Base-by-base conservation (phyloP, 768 basidiomycete genomes). In the Gloeostereum incarnatum region DNA sequence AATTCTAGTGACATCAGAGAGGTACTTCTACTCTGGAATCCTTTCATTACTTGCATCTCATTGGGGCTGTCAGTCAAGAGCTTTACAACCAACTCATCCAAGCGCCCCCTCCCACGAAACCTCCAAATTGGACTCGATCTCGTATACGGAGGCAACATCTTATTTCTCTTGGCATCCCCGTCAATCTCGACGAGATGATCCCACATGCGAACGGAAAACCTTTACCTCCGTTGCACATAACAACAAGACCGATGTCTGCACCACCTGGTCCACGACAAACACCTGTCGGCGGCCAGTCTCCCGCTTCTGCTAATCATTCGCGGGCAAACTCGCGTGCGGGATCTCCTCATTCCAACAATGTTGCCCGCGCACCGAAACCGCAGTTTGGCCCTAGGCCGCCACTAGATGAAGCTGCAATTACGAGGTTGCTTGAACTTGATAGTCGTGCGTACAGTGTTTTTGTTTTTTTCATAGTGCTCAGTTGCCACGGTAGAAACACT, bases 121-220 rank as follows among this genome's bases (percentile, higher is more conserved):
- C 87, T n/a, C 80, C 90, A 38, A 93, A 88, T 49, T 97, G 93
- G 93, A 92, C 80, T 36, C 81, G 90, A 33, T 94, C 91, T 40
- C 76, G 86, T 31, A 91, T 90, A 54, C 76, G 93, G 40, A 68
- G 91, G 34, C 89, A 91, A 52, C 89, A 96, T 51, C 68, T 97
- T 34, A 94, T 94, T 43, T 62, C 88, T 9, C 75, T 97, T 18
- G 93, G 93, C 17, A 81, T 97, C 32, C 93, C 93, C 3, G 87
- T 97, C 37, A 97, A 97, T 53, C 68, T 97, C 5, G 93, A 97
- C 54, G 93, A 97, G 62, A 79, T 94, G 6, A 63, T 88, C 27
- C 84, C 86, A 2, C 75, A 71, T 33, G 65, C 71, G 6, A 73
- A 65, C 42, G 70, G 72, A 31, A 81, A 77, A 49, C 63, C 73